Percentiles rank a stretch among this genome's conserved stretches.
Conservation (phyloP, 352 stramenopile species). For the Globisporangium echinulatum region DNA sequence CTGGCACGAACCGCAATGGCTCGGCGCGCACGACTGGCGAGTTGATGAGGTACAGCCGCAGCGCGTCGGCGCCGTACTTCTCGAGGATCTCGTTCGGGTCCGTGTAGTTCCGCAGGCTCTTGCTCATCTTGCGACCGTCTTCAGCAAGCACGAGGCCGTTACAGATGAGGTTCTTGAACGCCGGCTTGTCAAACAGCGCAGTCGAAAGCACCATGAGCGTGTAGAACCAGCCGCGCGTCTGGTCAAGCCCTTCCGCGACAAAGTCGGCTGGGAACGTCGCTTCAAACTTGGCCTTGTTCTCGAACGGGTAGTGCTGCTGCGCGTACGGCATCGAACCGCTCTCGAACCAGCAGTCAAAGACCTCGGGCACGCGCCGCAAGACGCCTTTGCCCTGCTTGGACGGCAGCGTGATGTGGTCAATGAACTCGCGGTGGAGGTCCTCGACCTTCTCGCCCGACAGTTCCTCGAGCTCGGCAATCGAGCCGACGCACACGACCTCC, state of each 20-base stretch:
- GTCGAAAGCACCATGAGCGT: slow-evolving; percentile 99
- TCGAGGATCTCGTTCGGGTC: slow-evolving; percentile 92
- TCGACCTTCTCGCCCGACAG: slow-evolving; percentile 89
- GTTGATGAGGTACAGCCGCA: slow-evolving; percentile 99
- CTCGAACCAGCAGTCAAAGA: slow-evolving; percentile 99
- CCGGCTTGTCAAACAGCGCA: slow-evolving; percentile 97
- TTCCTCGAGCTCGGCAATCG: slow-evolving; percentile 94
- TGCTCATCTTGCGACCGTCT: slow-evolving; percentile 99
- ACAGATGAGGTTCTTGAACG: slow-evolving; percentile 99
- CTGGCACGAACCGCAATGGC: slow-evolving; percentile 95
- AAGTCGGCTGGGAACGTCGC: slow-evolving; percentile 98
- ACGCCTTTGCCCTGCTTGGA: slow-evolving; percentile 89
- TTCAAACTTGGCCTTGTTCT: slow-evolving; percentile 98
- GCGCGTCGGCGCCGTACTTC: slow-evolving; percentile 97
- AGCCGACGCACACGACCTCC: slow-evolving; percentile 97
- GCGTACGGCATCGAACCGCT: slow-evolving; percentile 99
- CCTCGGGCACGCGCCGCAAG: slow-evolving; percentile 83
- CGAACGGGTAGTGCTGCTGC: slow-evolving; percentile 99
- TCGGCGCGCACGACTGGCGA: slow-evolving; percentile 99
- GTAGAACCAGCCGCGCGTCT: slow-evolving; percentile 99
- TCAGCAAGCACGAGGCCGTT: slow-evolving; percentile 98
- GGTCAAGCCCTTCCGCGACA: slow-evolving; percentile 98
- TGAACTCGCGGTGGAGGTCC: slow-evolving; percentile 98
- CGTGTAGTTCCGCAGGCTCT: slow-evolving; percentile 99
- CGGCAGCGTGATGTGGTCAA: slow-evolving; percentile 98